A percentile compares a stretch with the other conserved stretches of the same genome.
Evolutionary conservation across 148 eudicot species (phyloP).

Genomic region (Vaccinium vitisidaea): DNA sequence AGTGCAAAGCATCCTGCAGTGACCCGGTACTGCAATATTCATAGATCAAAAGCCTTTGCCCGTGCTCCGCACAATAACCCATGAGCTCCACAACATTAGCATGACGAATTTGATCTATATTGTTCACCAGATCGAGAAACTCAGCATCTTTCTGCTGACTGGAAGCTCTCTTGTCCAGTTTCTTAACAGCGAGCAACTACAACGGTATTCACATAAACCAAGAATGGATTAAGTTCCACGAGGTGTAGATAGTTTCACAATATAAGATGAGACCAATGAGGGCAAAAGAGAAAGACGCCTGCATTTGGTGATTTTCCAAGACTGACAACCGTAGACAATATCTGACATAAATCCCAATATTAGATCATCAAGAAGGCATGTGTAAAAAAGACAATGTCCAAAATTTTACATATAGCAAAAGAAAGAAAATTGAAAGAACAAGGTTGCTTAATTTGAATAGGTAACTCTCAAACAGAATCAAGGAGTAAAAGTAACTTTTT

Average conservation of each 20-base stretch:
- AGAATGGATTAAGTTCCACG: neutral
- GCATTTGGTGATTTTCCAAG: neutral
- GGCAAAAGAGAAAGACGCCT: neutral
- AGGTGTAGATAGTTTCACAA: slow-evolving; percentile 1
- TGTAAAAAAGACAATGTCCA: neutral
- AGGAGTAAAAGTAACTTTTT: neutral
- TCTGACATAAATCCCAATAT: neutral
- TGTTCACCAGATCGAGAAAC: slow-evolving; percentile 76
- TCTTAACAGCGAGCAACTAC: slow-evolving; percentile 84
- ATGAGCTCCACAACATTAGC: slow-evolving; percentile 80
- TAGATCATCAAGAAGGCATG: neutral
- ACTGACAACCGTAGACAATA: neutral
- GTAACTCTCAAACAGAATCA: neutral
- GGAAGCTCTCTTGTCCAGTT: slow-evolving; percentile 69
- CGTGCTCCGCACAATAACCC: slow-evolving; percentile 89
- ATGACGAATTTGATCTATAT: slow-evolving; percentile 77
- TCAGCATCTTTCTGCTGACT: slow-evolving; percentile 72
- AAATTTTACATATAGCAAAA: neutral
- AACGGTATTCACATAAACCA: slow-evolving; percentile 23
- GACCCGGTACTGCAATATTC: slow-evolving; percentile 82
- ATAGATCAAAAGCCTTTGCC: slow-evolving; percentile 78
- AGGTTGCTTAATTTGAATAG: neutral
- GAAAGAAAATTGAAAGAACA: neutral
- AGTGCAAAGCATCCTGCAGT: slow-evolving; percentile 79
- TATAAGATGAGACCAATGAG: slow-evolving; percentile 2